Evolutionary conservation across 495 filamentous ascomycete genomes (phyloP).

Genomic region (Cudoniella acicularis): DNA sequence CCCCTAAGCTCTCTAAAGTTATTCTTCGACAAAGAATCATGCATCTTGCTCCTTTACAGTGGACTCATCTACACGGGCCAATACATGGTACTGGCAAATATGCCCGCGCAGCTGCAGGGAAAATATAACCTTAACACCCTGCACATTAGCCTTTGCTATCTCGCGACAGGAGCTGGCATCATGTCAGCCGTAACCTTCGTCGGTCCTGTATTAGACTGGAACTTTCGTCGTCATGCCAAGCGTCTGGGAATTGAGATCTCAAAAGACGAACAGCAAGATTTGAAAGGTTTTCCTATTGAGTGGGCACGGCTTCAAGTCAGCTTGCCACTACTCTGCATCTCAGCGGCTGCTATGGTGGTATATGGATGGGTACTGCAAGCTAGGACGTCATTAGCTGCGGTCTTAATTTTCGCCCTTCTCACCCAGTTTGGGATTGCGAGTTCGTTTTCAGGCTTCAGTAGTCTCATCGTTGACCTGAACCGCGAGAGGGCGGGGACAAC

Average conservation of each 20-base stretch:
- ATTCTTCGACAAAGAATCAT: constrained; percentile 57
- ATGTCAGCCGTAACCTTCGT: constrained; percentile 54
- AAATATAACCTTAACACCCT: constrained; percentile 58
- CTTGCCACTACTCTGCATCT: constrained; percentile 44
- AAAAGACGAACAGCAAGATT: constrained; percentile 41
- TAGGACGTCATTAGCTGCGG: neutral
- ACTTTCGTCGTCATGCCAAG: constrained; percentile 42
- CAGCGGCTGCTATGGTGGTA: constrained; percentile 32
- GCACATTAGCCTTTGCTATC: constrained; percentile 53
- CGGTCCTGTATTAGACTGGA: constrained; percentile 49
- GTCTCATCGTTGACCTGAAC: constrained; percentile 30
- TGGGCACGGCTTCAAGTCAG: constrained; percentile 54
- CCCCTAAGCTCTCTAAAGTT: constrained; percentile 55
- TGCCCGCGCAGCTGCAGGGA: constrained; percentile 44
- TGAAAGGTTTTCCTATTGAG: constrained; percentile 59
- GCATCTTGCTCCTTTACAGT: constrained; percentile 51
- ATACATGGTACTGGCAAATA: constrained; percentile 51
- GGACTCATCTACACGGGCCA: constrained; percentile 56
- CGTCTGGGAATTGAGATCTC: constrained; percentile 40
- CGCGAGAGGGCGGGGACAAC: constrained; percentile 47
- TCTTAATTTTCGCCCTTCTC: neutral
- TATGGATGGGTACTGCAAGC: constrained; percentile 54
- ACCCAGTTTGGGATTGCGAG: neutral
- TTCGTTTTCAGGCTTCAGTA: no score
- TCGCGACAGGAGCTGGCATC: constrained; percentile 58